Conservation (phyloP, 2,329 filamentous ascomycete genomes). For the Tothia fuscella region DNA sequence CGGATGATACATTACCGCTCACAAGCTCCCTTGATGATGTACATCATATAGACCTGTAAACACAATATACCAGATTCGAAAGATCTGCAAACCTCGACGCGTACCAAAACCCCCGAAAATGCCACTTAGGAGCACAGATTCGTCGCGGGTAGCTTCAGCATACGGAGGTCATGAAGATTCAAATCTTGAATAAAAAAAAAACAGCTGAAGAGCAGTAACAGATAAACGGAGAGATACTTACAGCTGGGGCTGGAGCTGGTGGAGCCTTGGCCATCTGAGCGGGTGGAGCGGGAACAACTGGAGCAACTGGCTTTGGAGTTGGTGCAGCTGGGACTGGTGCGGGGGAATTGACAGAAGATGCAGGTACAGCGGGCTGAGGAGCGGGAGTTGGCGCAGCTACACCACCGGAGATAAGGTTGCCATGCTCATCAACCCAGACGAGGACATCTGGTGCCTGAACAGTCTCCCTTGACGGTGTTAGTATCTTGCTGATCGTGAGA, state of each 20-base stretch:
- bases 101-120: too few species aligned
- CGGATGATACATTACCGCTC: too few species aligned
- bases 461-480: slow-evolving; percentile 17
- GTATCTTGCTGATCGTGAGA: background rate
- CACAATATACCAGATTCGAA: background rate
- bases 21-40: too few species aligned
- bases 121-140: too few species aligned
- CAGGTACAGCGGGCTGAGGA: background rate
- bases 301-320: background rate
- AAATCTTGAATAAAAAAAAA: too few species aligned
- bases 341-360: slow-evolving; percentile 9
- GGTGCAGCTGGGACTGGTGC: slow-evolving; percentile 12
- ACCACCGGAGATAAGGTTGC: slow-evolving; percentile 33
- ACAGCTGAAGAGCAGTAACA: too few species aligned
- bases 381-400: slow-evolving; percentile 2
- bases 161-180: too few species aligned
- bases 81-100: background rate
- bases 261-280: background rate
- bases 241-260: slow-evolving; percentile 11
- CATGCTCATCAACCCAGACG: slow-evolving; percentile 49
- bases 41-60: too few species aligned
- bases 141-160: too few species aligned
- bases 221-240: too few species aligned
- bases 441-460: slow-evolving; percentile 38
- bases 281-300: background rate